phyloP scores from a whole-genome alignment of 306 rosid genomes.

The Calophaca sinica region DNA sequence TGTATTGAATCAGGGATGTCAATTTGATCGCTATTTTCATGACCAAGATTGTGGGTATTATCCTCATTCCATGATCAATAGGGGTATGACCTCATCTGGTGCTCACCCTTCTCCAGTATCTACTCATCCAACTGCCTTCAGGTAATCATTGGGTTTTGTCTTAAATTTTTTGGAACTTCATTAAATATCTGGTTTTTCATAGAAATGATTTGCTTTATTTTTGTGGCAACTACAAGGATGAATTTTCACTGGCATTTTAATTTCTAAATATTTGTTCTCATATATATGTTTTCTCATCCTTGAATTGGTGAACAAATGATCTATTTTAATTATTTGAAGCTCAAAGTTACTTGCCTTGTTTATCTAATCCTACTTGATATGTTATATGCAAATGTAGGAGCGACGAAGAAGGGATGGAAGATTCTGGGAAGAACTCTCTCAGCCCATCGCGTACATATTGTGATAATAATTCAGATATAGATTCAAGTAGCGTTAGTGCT shows the following conservation, averaged over 20 bases:
- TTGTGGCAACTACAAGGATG: conserved; percentile 2
- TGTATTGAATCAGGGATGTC: conserved; percentile 60
- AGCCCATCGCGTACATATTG: conserved; percentile 79
- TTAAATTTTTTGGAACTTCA: conserved; percentile 1
- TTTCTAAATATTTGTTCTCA: conserved; percentile 2
- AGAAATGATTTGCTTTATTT: conserved; percentile 2
- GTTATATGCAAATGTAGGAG: conserved; percentile 64
- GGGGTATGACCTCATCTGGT: conserved; percentile 60
- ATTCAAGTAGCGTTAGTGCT: conserved; percentile 81
- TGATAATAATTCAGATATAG: conserved; percentile 71
- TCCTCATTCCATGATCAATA: conserved; percentile 54
- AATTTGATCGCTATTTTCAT: conserved; percentile 56
- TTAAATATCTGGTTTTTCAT: conserved; percentile 10
- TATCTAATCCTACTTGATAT: conserved; percentile 26
- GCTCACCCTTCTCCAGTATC: conserved; percentile 62
- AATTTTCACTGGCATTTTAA: conserved; percentile 32
- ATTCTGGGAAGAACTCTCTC: conserved; percentile 70
- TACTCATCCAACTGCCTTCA: conserved; percentile 59
- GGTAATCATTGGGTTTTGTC: conserved; percentile 57
- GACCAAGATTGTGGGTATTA: conserved; percentile 60
- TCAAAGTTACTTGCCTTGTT: conserved; percentile 25
- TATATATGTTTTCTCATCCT: conserved; percentile 22
- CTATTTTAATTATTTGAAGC: conserved; percentile 31
- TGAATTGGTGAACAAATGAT: conserved; percentile 10
- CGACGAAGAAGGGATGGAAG: conserved; percentile 76